Evolutionary conservation across 345 rosid species (phyloP), one percentile per base, ranked within the genome.

Genomic region (Populus euphratica): DNA sequence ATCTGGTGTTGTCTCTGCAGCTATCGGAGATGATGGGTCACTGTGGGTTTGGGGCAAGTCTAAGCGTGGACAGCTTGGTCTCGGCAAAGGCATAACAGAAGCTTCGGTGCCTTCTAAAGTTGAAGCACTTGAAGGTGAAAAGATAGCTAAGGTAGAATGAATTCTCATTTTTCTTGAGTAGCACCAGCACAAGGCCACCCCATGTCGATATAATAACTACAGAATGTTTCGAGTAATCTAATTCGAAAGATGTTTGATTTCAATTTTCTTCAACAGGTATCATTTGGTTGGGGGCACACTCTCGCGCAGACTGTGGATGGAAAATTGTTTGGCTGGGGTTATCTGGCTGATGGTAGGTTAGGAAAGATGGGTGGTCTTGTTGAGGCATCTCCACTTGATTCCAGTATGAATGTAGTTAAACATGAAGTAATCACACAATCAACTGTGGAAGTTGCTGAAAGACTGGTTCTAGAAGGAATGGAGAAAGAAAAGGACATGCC

Each of bases 31-130:
- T 63, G 93, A 93, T 74, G 98, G 97, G 27, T 93, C 95, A 39
- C 78, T 96, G 83, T 96, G 98, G 99, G 95, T 91, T 16, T 96
- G 98, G 98, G 99, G 99, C 13, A 91, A 81, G 81, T 96, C 99
- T 44, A 96, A 91, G 87, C 88, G 97, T 21, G 99, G 99, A 38
- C 98, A 93, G 84, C 98, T 96, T 75, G 99, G 99, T 82, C 92
- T 96, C 49, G 98, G 98, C 61, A 83, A 86, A 73, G 89, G 83
- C 80, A 78, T 80, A 72, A 81, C 78, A 5, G 93, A 90, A 85
- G 86, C 94, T 56, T 20, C 72, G 5, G 65, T 80, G 44, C 98
- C 98, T 77, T 85, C 92, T 54, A 88, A 80, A 78, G 91, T 93
- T 36, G 86, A 89, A 78, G 76, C 86, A 41, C 90, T 96, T 77